Base-by-base conservation (phyloP, 2,329 filamentous ascomycete genomes). In the Fusarium albidum region DNA sequence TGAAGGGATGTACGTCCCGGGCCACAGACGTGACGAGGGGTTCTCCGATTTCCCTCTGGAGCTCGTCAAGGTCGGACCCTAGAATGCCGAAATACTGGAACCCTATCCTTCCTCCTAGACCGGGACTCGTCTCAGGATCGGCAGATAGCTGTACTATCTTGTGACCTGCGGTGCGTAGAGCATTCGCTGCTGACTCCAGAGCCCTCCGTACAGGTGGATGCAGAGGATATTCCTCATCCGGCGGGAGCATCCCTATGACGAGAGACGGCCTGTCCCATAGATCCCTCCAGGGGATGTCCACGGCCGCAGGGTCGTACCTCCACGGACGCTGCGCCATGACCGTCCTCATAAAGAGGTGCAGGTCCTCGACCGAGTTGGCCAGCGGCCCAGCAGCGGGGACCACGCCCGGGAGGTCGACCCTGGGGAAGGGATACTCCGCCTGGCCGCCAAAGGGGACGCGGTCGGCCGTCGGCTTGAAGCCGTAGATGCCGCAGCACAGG, bases 401-500 rank as follows among this genome's bases (percentile, higher is more conserved):
- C 0, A 81, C 71, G 4, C 67, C 68, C 0, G 64, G 63, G 1
- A 66, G 38, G 3, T 29, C 14, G 3, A 45, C 14, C 2, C 31
- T 43, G 0, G 60, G 63, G 2, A 63, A 66, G 0, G 63, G 63
- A 9, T 66, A 66, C 4, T 64, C 38, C 2, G 55, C 40, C 15
- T 68, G 53, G 0, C 64, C 64, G 1, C 46, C 48, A 4, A 54
- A 66, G 0, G 85, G 83, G 44, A 87, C 83, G 3, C 85, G 77
- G 12, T 83, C 82, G 39, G 80, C 78, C 0, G 81, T 85, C 0
- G 83, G 81, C 5, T 79, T 77, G 15, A 86, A 75, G 3, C 82
- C 81, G 59, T 80, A 85, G 40, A 83, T 78, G 4, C 82, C 82
- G 3, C 80, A 82, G 56, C 80, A 84, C 1, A 81, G 74, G 3